Conservation (phyloP, 129 eudicot species). For the Flaveria trinervia region DNA sequence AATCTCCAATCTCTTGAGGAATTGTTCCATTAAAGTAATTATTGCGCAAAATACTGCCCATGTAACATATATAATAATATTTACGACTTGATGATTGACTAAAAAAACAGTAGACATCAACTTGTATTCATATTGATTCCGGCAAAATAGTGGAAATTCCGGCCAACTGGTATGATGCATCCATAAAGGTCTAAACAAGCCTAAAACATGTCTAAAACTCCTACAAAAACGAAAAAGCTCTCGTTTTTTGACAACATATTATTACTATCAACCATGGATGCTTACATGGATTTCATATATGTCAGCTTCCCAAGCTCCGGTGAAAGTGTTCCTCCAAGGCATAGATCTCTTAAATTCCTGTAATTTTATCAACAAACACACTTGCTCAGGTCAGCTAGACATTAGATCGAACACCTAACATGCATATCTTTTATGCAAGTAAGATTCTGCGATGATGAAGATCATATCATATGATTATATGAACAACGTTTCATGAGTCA, state of each 20-base stretch:
- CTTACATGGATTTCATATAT: constrained; percentile 67
- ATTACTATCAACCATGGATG: background rate
- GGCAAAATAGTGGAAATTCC: no score
- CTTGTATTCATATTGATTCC: no score
- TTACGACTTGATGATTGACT: constrained; percentile 7
- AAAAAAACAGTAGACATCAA: background rate
- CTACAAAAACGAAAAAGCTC: no score
- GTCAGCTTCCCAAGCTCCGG: constrained; percentile 62
- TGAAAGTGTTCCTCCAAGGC: constrained; percentile 69
- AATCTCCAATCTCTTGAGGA: constrained; percentile 53
- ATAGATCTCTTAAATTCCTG: constrained; percentile 64
- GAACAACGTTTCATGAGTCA: background rate
- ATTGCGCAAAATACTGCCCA: constrained; percentile 58
- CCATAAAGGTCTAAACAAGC: no score
- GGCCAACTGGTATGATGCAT: no score
- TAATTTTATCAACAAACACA: background rate
- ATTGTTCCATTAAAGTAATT: constrained; percentile 60
- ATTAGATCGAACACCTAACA: constrained; percentile 22
- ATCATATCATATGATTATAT: background rate
- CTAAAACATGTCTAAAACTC: no score
- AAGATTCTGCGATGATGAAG: no score
- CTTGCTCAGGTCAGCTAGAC: background rate
- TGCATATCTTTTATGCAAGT: background rate
- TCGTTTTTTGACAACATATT: no score
- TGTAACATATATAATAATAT: constrained; percentile 20